phyloP scores from a whole-genome alignment of 129 eudicot genomes.

The Pseudognaphalium luteoalbum region DNA sequence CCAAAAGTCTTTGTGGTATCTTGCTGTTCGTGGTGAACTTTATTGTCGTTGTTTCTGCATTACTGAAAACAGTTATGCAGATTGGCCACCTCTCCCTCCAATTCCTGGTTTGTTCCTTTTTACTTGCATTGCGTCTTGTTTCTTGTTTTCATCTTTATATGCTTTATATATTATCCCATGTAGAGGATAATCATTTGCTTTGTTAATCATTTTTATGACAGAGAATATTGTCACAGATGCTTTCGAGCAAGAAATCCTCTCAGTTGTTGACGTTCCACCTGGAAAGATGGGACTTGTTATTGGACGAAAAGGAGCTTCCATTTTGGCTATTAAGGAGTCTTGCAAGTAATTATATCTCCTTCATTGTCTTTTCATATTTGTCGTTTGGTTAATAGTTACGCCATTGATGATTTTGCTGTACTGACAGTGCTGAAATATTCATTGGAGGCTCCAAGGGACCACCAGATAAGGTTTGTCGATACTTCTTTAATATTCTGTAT shows the following conservation, averaged over 20 bases:
- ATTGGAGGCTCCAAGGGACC: conserved; percentile 94
- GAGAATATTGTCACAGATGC: conserved; percentile 45
- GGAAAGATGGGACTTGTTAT: conserved; percentile 95
- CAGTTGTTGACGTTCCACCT: conserved; percentile 85
- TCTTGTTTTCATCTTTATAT: conserved; percentile 1
- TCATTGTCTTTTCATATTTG: background rate
- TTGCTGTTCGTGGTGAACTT: conserved; percentile 84
- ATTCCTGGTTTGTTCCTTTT: conserved; percentile 57
- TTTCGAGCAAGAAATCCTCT: conserved; percentile 68
- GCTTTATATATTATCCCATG: background rate
- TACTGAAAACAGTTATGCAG: conserved; percentile 58
- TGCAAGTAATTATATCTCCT: conserved; percentile 55
- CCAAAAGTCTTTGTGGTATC: conserved; percentile 78
- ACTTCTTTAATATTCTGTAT: background rate
- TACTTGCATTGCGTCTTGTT: background rate
- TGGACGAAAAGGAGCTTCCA: conserved; percentile 82
- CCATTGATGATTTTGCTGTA: conserved; percentile 16
- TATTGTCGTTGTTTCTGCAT: conserved; percentile 89
- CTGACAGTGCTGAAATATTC: conserved; percentile 82
- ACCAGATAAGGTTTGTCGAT: conserved; percentile 84
- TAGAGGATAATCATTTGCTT: background rate
- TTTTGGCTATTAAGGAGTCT: conserved; percentile 77
- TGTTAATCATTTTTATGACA: conserved; percentile 30
- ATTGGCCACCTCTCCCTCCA: conserved; percentile 89
- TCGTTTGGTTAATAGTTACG: conserved; percentile 8